Evolutionary conservation across 108 stramenopile genomes (phyloP), one percentile per base, ranked within the genome.

Genomic region (Discostella pseudostelligera): DNA sequence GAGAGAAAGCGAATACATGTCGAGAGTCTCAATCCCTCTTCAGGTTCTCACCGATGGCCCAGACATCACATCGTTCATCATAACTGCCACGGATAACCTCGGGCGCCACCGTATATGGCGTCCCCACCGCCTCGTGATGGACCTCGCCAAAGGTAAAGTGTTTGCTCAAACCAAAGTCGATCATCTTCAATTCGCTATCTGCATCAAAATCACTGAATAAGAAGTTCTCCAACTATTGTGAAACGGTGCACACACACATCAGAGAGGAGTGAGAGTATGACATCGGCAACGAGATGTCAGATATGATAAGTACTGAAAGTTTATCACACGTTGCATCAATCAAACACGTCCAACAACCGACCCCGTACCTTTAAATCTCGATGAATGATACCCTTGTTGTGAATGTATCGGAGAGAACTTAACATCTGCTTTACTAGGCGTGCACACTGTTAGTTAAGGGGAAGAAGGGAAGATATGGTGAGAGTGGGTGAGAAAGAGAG

Each of bases 151-250:
- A 83, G 13, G 76, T 78, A 77, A 96, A 97, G 79, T 97, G 95
- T 75, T 89, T 93, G 42, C 81, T 83, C 19, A 99, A 78, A 32
- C 98, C 98, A 68, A 99, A 97, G 82, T 99, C 98, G 69, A n/a
- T 32, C 32, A 32, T 32, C 32, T 32, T 32, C 32, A 32, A 32
- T 5, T 32, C 32, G 5, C 32, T 32, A 3, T 32, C 32, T 32
- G 96, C 67, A 69, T 90, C 87, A 21, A 59, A 22, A n/a, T 19
- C 16, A 17, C 10, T 61, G 22, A 20, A n/a, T 62, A 54, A 44
- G 29, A 48, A 56, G 37, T 16, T 19, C 51, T 26, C 13, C 22
- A 22, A 53, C 26, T 19, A n/a, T 32, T 32, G 5, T 32, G 4
- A 32, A 32, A 5, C 32, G n/a, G n/a, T n/a, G 51, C 51, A 46